Evolutionary conservation across 805 yeast genomes (phyloP).

Genomic region (Torulaspora maleeae): DNA sequence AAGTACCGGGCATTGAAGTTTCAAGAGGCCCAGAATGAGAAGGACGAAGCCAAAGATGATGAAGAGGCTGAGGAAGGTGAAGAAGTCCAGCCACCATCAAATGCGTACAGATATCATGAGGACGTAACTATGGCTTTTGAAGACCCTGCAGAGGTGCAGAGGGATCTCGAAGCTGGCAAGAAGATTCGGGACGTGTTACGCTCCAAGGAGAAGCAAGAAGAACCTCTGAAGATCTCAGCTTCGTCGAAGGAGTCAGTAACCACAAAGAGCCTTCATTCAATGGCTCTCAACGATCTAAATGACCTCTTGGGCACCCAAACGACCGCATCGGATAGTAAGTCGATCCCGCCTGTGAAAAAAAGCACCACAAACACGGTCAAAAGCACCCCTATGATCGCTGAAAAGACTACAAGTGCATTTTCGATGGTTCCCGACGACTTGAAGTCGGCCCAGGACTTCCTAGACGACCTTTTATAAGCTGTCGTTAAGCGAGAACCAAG

Average conservation of each 20-base stretch:
- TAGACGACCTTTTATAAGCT: conserved; percentile 24
- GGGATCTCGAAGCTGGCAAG: conserved; percentile 8
- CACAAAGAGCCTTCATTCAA: conserved; percentile 19
- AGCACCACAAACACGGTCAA: not conserved
- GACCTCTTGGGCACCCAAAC: conserved; percentile 12
- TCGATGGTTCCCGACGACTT: conserved; percentile 22
- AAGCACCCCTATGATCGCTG: not conserved
- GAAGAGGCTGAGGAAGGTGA: conserved; percentile 13
- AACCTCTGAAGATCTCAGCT: conserved; percentile 1
- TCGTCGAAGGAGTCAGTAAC: conserved; percentile 11
- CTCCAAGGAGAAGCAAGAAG: conserved; percentile 7
- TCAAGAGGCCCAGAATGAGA: conserved; percentile 18
- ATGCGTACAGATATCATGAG: conserved; percentile 24
- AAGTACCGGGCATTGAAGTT: conserved; percentile 32
- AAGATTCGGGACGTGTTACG: conserved; percentile 17
- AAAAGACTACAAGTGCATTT: not conserved
- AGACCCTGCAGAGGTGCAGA: conserved; percentile 10
- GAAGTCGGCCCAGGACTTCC: conserved; percentile 26
- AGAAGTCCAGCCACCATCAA: conserved; percentile 19
- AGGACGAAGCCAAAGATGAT: conserved; percentile 17
- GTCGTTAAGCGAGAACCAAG: not conserved
- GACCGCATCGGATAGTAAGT: not conserved
- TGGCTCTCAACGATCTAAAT: conserved; percentile 23
- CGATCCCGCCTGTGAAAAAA: not conserved
- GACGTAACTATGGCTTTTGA: conserved; percentile 17